Percentiles rank a stretch among this genome's conserved stretches.
These are phyloP conservation scores for Mycena venus DNA, from an alignment of 768 basidiomycete genomes.

Conservation along the genomic window DNA sequence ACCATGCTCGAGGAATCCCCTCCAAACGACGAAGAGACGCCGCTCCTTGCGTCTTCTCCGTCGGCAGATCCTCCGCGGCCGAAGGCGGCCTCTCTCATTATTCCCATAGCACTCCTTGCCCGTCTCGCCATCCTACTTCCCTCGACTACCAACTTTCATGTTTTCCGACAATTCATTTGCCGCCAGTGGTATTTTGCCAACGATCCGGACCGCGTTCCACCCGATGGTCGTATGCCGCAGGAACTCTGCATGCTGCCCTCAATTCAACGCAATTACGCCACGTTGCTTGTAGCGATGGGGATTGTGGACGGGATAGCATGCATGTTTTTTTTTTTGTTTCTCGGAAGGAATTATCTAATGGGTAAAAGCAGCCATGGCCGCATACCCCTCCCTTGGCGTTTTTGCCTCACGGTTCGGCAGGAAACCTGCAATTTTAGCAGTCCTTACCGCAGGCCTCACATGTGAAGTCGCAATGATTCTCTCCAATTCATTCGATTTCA, in stretches of 20 bases:
- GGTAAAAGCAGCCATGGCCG: background rate
- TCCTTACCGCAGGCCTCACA: background rate
- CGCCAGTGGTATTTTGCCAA: background rate
- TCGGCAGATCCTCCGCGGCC: background rate
- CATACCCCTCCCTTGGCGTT: background rate
- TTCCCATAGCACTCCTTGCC: background rate
- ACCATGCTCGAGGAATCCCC: background rate
- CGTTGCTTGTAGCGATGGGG: background rate
- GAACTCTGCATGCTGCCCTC: background rate
- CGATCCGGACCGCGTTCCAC: background rate
- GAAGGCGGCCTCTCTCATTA: background rate
- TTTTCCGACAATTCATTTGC: background rate
- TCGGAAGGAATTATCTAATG: background rate
- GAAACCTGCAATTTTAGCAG: background rate
- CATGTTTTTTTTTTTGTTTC: background rate
- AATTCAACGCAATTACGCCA: background rate
- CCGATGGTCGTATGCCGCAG: background rate
- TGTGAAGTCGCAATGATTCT: background rate
- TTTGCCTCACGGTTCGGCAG: background rate
- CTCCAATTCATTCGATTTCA: background rate
- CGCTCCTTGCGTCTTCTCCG: background rate
- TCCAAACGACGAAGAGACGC: background rate
- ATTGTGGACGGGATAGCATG: background rate
- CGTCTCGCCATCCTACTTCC: background rate
- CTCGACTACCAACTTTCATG: background rate